Evolutionary conservation across 164 flowering plant species (phyloP).

Genomic region (Macadamia integrifolia): DNA sequence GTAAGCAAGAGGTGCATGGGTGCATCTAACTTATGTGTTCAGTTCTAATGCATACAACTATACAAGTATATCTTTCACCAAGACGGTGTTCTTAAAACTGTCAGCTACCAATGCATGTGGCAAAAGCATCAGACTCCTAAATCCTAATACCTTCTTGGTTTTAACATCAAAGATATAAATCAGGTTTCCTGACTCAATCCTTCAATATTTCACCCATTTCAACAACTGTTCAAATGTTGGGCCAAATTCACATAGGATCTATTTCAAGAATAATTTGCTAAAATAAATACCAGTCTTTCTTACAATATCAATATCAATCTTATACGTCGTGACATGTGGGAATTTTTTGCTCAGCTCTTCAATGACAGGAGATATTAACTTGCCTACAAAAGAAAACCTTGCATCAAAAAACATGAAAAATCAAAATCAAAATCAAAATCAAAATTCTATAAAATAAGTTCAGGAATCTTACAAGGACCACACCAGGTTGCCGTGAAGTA

Average conservation of each 20-base stretch:
- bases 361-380: constrained; percentile 53
- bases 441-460: not conserved
- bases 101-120: too few relatives aligned
- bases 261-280: not conserved
- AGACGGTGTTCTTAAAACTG: too few relatives aligned
- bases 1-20: too few relatives aligned
- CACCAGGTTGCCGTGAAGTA: constrained; percentile 95
- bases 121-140: too few relatives aligned
- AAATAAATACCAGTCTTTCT: constrained; percentile 4
- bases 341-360: constrained; percentile 51
- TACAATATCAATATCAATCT: constrained; percentile 85
- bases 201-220: too few relatives aligned
- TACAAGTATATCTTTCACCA: too few relatives aligned
- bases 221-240: too few relatives aligned
- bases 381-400: constrained; percentile 39
- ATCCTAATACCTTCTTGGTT: too few relatives aligned
- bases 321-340: constrained; percentile 65
- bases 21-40: too few relatives aligned
- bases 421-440: not conserved
- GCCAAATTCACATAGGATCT: not conserved
- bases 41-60: too few relatives aligned
- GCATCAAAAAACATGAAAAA: not conserved
- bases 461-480: constrained; percentile 68
- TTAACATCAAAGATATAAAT: too few relatives aligned
- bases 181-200: too few relatives aligned